These are phyloP conservation scores for Cyberlindnera euphorbiiphila DNA, from an alignment of 805 yeast species.

Conservation along the genomic window DNA sequence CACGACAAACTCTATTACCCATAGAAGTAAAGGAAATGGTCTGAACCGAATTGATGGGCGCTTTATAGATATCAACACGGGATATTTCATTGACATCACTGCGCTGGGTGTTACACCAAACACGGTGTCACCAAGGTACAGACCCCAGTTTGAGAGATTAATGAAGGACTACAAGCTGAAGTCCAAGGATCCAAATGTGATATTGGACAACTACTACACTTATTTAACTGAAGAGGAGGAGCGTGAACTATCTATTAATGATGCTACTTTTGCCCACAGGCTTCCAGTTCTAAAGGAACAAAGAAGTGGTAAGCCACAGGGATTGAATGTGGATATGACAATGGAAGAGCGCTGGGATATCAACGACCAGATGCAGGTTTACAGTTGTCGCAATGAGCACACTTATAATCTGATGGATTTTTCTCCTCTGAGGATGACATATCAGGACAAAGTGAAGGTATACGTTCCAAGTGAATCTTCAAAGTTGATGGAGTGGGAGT, in stretches of 20 bases:
- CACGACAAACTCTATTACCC: constrained; percentile 44
- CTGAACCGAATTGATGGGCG: constrained; percentile 67
- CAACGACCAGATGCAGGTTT: constrained; percentile 32
- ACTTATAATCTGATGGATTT: constrained; percentile 44
- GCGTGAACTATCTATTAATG: constrained; percentile 11
- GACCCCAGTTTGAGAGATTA: constrained; percentile 4
- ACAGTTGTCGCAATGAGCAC: constrained; percentile 61
- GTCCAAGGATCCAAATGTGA: constrained; percentile 17
- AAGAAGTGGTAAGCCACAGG: constrained; percentile 2
- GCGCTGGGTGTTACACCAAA: constrained; percentile 33
- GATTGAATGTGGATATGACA: constrained; percentile 18
- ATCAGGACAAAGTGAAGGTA: constrained; percentile 58
- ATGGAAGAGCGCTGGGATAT: constrained; percentile 33
- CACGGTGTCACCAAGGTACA: constrained; percentile 12
- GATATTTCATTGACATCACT: constrained; percentile 70
- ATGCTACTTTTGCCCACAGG: constrained; percentile 5
- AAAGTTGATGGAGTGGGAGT: constrained; percentile 45
- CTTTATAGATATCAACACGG: constrained; percentile 66
- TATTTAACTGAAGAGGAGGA: constrained; percentile 13
- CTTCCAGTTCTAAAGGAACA: constrained; percentile 8
- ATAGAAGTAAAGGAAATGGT: constrained; percentile 55
- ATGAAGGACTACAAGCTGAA: neutral
- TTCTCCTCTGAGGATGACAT: constrained; percentile 47
- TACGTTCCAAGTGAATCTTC: constrained; percentile 48
- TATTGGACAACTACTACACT: constrained; percentile 10